Base-by-base conservation (phyloP, 768 basidiomycete genomes). In the Tulasnella sp. region DNA sequence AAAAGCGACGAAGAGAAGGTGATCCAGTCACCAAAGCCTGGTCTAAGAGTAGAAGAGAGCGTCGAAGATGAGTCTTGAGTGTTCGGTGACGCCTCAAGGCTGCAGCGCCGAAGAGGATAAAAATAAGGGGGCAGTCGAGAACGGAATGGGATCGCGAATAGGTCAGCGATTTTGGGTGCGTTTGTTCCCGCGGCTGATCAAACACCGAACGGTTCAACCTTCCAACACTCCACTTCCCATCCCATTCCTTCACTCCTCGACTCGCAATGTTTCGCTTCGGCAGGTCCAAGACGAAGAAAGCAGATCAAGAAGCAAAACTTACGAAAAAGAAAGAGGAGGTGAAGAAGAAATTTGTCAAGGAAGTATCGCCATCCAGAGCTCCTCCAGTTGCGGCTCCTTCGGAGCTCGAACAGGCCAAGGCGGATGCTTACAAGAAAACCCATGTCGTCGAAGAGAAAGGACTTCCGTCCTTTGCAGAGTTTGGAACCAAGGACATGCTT, bases 391-490 rank as follows among this genome's bases (percentile, higher is more conserved):
- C 47, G 37, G 69, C 9, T 5, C 42, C 69, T 3, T 70, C 69
- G 2, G 40, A 40, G 37, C 62, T 72, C n/a, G 32, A 59, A 17
- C 16, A 37, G 17, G 71, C 71, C 52, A 72, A 65, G 26, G 62
- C 62, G 2, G 37, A 62, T 16, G 71, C 71, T 5, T n/a, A 35
- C 40, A 66, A 64, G 62, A 63, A 72, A 39, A 34, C 44, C 6
- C 37, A 47, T 65, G 59, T n/a, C 34, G 39, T 41, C 2, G 26
- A 3, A 36, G 71, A 72, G 40, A 72, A 64, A 66, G 71, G 71
- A 16, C 37, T 72, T 17, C 71, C 71, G 29, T 41, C 22, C 14
- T 72, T 72, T 41, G 71, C 37, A 22, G 71, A 72, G 71, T 72
- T 72, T 42, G 71, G 64, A 9, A 52, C 69, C 35, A 70, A 52